These are phyloP conservation scores for Fagopyrum tataricum DNA, from an alignment of 148 eudicot genomes.

Conservation along the genomic window DNA sequence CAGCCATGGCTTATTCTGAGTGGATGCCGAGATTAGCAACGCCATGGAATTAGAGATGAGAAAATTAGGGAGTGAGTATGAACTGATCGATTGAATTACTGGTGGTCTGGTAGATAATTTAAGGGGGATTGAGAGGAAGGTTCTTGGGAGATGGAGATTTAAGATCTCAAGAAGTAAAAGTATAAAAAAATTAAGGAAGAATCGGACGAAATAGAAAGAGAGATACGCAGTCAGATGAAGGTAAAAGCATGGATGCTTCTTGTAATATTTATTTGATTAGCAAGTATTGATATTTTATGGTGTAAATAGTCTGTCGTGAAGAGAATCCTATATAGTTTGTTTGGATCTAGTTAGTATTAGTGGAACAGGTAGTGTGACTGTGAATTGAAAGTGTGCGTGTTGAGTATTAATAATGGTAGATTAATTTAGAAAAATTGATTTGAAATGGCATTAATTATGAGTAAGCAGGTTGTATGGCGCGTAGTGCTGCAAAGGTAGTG, in stretches of 20 bases:
- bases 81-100: background rate
- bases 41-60: constrained; percentile 2
- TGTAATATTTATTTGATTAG: background rate
- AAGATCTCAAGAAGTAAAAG: background rate
- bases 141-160: background rate
- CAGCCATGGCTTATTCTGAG: background rate
- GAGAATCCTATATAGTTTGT: background rate
- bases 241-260: background rate
- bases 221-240: background rate
- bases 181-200: background rate
- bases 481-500: background rate
- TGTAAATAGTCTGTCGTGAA: background rate
- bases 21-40: background rate
- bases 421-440: background rate
- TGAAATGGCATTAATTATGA: background rate
- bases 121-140: constrained; percentile 6
- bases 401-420: too few relatives aligned
- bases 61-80: background rate
- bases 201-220: background rate
- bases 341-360: too few relatives aligned
- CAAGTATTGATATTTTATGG: background rate
- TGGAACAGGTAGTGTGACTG: too few relatives aligned
- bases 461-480: background rate
- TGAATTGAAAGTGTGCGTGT: too few relatives aligned
- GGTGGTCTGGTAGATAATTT: background rate